Evolutionary conservation across 2,329 filamentous ascomycete species (phyloP), one percentile per base, ranked within the genome.

Genomic region (Plenodomus tracheiphilus): DNA sequence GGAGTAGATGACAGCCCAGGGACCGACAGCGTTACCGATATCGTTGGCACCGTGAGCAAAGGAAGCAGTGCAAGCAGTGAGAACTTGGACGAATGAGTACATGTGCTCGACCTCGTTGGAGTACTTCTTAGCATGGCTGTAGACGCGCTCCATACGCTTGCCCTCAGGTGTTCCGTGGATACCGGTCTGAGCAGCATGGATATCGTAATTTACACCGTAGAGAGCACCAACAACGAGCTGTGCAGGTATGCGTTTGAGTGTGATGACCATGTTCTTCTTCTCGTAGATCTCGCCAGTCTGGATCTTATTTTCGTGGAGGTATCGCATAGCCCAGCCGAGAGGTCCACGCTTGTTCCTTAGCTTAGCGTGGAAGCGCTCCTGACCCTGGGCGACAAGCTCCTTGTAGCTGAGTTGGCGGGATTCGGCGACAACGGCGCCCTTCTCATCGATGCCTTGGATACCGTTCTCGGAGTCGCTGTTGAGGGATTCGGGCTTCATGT

Each of bases 291-390:
- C 79, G 43, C 89, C 89, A 16, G 84, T 70, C 16, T 86, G 86
- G 74, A 90, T 82, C 40, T 84, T 87, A 77, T 91, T 88, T 63
- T 88, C 79, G 66, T 84, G 87, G 17, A 92, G 84, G 42, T 79
- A 83, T 60, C 89, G 87, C 86, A 93, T 89, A 32, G 87, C 89
- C 89, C 89, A 92, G 62, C 85, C 89, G n/a, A 93, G 79, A 42
- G 86, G 87, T 20, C 88, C 87, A 1, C 75, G 75, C 49, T 78
- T 80, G 70, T 81, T 76, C 47, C 82, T 74, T 45, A 93, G 84
- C 61, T 83, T 83, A 18, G 82, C 82, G 66, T 87, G 82, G 61
- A 86, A 79, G 39, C 75, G 78, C 17, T 77, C 78, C 49, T 85
- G 76, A 7, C 80, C 83, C 47, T 84, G 72, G 4, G 75, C 78